Base-by-base conservation (phyloP, 202 grass and related monocot species). In the Eragrostis tef region DNA sequence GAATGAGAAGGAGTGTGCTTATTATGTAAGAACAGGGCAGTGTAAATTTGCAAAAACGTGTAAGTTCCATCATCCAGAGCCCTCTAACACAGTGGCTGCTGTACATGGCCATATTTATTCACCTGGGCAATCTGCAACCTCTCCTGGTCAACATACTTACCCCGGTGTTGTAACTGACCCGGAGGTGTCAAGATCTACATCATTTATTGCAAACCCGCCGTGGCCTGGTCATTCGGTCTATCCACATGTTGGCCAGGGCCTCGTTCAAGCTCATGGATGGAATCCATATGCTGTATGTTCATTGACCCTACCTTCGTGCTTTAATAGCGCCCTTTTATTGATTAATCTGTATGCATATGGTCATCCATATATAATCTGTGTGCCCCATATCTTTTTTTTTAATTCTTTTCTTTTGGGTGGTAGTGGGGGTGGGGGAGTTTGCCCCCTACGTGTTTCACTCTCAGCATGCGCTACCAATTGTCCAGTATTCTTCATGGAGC, bases 191-290 rank as follows among this genome's bases (percentile, higher is more conserved):
- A 89, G 89, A 74, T 78, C 87, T 83, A 45, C 87, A 53, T 94
- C 91, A 72, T 92, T 90, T 78, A 94, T 94, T 79, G 79, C 94
- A 81, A 97, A 85, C 64, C 89, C 94, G 76, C 81, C 87, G 78
- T 97, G 94, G 94, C 91, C 92, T 85, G 91, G 89, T 36, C 91
- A 88, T 85, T 97, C 94, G 82, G 91, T 85, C 62, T 97, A 94
- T 79, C 83, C 89, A 46, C 94, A 97, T 79, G 85, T 97, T 86
- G 89, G 91, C 57, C 94, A 91, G 73, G 89, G 94, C 31, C 78
- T 93, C 70, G 86, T 97, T 82, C 93, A 97, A 86, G 90, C 91
- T 68, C 90, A 81, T 65, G 84, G 81, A 48, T 91, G 90, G 93
- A 91, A 74, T 85, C 84, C 93, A 44, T 97, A 97, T 54, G 50